phyloP scores from a whole-genome alignment of 2,329 filamentous ascomycete species.

The Helotiales sp. region DNA sequence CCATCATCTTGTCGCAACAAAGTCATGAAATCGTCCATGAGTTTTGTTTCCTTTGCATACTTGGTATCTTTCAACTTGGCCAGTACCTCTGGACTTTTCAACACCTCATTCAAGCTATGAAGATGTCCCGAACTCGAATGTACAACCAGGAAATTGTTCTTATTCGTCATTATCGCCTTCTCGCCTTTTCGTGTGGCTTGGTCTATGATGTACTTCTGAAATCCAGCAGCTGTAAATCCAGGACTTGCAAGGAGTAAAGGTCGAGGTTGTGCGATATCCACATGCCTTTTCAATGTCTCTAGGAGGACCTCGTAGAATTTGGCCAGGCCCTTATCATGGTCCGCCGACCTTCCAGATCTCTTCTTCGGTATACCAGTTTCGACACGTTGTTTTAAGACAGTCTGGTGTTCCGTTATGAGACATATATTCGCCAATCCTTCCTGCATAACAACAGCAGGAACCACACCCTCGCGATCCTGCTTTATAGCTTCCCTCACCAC shows the following conservation, averaged over 20 bases:
- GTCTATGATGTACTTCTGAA: constrained; percentile 73
- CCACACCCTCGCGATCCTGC: constrained; percentile 75
- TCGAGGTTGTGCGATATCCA: constrained; percentile 70
- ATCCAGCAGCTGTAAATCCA: constrained; percentile 80
- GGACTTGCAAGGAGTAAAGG: constrained; percentile 86
- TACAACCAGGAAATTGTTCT: constrained; percentile 68
- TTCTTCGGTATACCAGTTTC: constrained; percentile 69
- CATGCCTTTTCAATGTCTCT: constrained; percentile 71
- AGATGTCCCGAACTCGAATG: constrained; percentile 85
- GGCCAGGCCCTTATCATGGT: constrained; percentile 69
- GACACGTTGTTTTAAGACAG: constrained; percentile 69
- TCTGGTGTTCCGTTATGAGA: constrained; percentile 78
- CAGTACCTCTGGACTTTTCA: constrained; percentile 77
- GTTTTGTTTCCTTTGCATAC: constrained; percentile 77
- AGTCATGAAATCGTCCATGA: constrained; percentile 82
- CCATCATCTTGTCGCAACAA: constrained; percentile 82
- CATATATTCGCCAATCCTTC: constrained; percentile 84
- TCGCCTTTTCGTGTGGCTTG: constrained; percentile 60
- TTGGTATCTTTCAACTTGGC: constrained; percentile 81
- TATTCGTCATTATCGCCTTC: constrained; percentile 65
- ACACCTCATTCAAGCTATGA: constrained; percentile 83
- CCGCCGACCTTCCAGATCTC: constrained; percentile 57
- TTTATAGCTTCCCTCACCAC: constrained; percentile 78
- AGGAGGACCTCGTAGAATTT: constrained; percentile 79
- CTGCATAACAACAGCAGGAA: constrained; percentile 92